Evolutionary conservation across 305 asterid species (phyloP), one percentile per base, ranked within the genome.

Genomic region (Rubia peregrina): DNA sequence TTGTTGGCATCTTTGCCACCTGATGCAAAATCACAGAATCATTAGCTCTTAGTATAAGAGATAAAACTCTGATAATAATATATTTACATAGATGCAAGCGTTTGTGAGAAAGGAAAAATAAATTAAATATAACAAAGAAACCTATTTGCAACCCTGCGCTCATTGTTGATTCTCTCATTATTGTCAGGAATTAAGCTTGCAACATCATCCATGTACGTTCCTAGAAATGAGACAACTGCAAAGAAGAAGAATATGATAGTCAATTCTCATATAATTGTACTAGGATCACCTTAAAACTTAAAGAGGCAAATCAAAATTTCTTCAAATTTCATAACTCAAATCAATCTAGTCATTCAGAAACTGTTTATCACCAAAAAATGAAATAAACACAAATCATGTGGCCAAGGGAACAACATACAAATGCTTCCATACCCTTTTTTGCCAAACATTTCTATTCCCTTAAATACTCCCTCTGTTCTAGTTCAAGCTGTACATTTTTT

Each of bases 381-480:
- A 30, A 30, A 1, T 13, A 8, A 30, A 30, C 33, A 30, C 33
- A 61, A 6, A 41, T 10, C 46, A 65, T 21, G 22, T 64, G 67
- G 30, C 10, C 6, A 41, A 41, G 59, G 24, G 55, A 51, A 51
- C 24, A 24, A n/a, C 16, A 64, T 57, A 10, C 11, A 41, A 26
- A 77, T 48, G 33, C 59, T 59, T 43, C 36, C 77, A 12, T 80
- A 90, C 99, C 99, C 92, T 75, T 92, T 92, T 85, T 86, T 87
- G 74, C 99, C 99, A 84, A 89, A 95, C 61, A 95, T 92, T 83
- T 92, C 97, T 73, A 89, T 74, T 62, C 99, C 99, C 76, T 95
- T 95, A 75, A 79, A 71, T 87, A 82, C 88, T 78, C n/a, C n/a
- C n/a, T n/a, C n/a, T n/a, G n/a, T n/a, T n/a, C n/a, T n/a, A n/a